Conservation (phyloP, 805 yeast genomes). For the Limtongozyma cylindracea region DNA sequence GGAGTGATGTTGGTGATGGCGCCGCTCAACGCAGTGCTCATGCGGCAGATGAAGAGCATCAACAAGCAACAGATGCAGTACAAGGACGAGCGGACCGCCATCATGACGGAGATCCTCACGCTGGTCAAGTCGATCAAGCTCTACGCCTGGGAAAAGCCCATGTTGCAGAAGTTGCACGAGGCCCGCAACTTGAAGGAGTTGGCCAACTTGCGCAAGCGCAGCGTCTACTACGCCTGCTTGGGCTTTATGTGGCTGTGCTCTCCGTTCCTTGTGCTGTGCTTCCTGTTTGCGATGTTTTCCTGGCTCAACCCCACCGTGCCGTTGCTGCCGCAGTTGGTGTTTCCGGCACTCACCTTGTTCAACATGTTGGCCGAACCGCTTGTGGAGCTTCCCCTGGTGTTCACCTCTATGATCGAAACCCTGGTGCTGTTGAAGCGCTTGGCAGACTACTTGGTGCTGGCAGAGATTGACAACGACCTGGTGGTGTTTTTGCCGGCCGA, state of each 20-base stretch:
- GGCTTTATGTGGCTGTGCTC: constrained; percentile 42
- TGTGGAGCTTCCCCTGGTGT: constrained; percentile 8
- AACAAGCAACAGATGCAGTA: constrained; percentile 2
- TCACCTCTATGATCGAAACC: constrained; percentile 7
- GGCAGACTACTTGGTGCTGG: constrained; percentile 8
- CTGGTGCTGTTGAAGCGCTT: constrained; percentile 10
- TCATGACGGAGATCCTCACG: constrained; percentile 5
- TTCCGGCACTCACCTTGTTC: constrained; percentile 15
- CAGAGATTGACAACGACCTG: constrained; percentile 19
- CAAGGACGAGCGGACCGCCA: constrained; percentile 5
- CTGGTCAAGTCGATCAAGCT: constrained; percentile 7
- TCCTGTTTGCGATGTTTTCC: constrained; percentile 17
- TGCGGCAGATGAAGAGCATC: constrained; percentile 2
- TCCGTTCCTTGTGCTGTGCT: constrained; percentile 38
- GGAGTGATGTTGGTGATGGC: constrained; percentile 3
- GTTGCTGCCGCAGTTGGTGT: constrained; percentile 11
- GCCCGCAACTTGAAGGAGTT: constrained; percentile 5
- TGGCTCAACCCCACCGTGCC: constrained; percentile 5
- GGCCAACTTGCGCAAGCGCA: constrained; percentile 3
- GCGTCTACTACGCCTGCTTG: constrained; percentile 14
- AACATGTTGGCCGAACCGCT: constrained; percentile 11
- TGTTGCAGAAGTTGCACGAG: constrained; percentile 4
- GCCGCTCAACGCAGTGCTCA: constrained; percentile 4
- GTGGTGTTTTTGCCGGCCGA: constrained; percentile 20
- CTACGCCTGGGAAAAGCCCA: constrained; percentile 7